phyloP scores from a whole-genome alignment of 2,329 filamentous ascomycete genomes.

The Thelonectria rubi region DNA sequence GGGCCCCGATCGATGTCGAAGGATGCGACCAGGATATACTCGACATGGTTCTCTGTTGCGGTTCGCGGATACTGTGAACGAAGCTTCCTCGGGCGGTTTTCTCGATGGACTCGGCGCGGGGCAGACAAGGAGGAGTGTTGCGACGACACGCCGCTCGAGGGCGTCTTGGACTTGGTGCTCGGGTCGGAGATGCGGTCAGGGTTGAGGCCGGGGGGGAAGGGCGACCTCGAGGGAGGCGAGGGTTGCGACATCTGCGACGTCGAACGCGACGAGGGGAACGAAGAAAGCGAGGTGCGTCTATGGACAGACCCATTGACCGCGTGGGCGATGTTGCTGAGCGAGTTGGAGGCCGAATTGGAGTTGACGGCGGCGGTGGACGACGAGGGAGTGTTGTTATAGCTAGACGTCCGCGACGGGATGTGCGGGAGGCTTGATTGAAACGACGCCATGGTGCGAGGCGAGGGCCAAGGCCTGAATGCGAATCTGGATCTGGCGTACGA shows the following conservation, averaged over 20 bases:
- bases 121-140: constrained; percentile 69
- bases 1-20: constrained; percentile 97
- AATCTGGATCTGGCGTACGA: too few relatives aligned
- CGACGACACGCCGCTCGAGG: constrained; percentile 67
- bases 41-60: constrained; percentile 89
- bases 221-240: constrained; percentile 63
- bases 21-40: constrained; percentile 96
- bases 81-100: constrained; percentile 63
- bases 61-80: constrained; percentile 81
- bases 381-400: constrained; percentile 32
- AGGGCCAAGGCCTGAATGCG: constrained; percentile 26
- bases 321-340: constrained; percentile 45
- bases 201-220: constrained; percentile 59
- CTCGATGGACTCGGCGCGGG: constrained; percentile 59
- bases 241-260: constrained; percentile 65
- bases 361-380: constrained; percentile 18
- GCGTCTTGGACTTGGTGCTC: constrained; percentile 67
- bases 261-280: constrained; percentile 68
- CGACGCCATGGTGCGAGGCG: constrained; percentile 38
- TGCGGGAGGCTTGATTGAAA: constrained; percentile 52
- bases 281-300: constrained; percentile 68
- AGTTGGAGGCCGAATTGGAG: constrained; percentile 26
- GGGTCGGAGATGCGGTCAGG: constrained; percentile 66
- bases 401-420: constrained; percentile 47
- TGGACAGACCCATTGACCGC: constrained; percentile 45